Evolutionary conservation across 192 early-diverging fungal genomes (phyloP), one percentile per base, ranked within the genome.

Genomic region (Jimgerdemannia lactiflua): DNA sequence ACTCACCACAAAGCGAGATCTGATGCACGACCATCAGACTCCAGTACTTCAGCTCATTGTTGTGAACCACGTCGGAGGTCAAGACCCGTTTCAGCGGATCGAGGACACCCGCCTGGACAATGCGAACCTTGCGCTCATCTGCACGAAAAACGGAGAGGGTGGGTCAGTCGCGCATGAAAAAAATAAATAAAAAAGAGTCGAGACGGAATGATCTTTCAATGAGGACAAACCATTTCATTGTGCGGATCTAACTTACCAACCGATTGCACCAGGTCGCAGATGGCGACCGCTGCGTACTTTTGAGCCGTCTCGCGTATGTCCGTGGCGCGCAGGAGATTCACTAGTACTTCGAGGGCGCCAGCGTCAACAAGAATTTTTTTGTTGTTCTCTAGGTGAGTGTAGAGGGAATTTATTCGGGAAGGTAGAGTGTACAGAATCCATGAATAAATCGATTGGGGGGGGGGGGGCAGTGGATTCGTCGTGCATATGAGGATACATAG

Each of bases 41-140:
- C 94, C 94, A 95, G 72, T 94, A 94, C 65, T 91, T 92, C 4
- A 95, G 82, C 64, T 95, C 94, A 67, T 89, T 95, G 65, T 90
- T 92, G 11, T 83, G 87, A 20, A 85, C 79, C 8, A 86, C 75
- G 4, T 80, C 76, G 18, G 85, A 75, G 7, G 79, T 80, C 10
- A 95, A 79, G 70, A 93, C 90, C 3, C 73, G 75, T 41, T 84
- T 76, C 18, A 95, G 75, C 6, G 84, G 78, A n/a, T 85, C 85
- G 42, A 95, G 69, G 39, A 94, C 81, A 8, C 90, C 92, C 63
- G 88, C 81, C 39, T 87, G 72, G 17, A 91, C 86, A 3, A 93
- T 83, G 10, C 77, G 74, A 44, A 82, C 81, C 65, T 92, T 93
- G 39, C 92, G 74, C 8, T 71, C 39, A 49, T 94, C 94, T 91